Percentiles rank a stretch among this genome's conserved stretches.
phyloP scores from a whole-genome alignment of 78 protist species.

The Capsaspora owczarzaki region DNA sequence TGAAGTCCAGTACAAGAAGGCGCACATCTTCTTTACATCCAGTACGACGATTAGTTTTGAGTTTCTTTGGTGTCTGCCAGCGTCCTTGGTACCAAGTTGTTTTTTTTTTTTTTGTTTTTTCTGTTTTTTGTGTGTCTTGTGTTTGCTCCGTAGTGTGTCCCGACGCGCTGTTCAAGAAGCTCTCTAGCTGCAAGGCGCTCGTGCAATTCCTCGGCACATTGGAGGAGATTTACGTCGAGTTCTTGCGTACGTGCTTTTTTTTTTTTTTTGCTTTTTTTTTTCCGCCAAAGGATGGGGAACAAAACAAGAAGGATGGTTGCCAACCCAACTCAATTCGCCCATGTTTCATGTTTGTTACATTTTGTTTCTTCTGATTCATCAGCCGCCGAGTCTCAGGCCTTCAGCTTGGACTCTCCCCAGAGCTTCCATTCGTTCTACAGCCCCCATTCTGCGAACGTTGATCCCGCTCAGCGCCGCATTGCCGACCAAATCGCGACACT shows the following conservation, averaged over 20 bases:
- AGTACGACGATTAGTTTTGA: slow-evolving; percentile 7
- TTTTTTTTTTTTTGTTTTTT: neutral
- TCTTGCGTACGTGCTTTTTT: slow-evolving; percentile 10
- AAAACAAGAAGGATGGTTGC: too few species aligned
- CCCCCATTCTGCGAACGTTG: too few species aligned
- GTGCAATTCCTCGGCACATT: slow-evolving; percentile 24
- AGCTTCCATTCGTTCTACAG: neutral
- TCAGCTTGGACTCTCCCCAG: too few species aligned
- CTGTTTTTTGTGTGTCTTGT: neutral
- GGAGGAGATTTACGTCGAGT: slow-evolving; percentile 60
- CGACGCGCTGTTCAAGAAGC: slow-evolving; percentile 1
- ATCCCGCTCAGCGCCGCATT: neutral
- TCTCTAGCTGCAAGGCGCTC: neutral
- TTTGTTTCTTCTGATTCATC: too few species aligned
- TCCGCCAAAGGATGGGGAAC: too few species aligned
- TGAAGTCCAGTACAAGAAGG: slow-evolving; percentile 31
- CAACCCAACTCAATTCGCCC: too few species aligned
- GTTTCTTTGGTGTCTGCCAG: neutral
- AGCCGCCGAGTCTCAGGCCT: too few species aligned
- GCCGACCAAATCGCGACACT: slow-evolving; percentile 29
- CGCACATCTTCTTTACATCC: slow-evolving; percentile 48
- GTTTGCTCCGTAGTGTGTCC: neutral
- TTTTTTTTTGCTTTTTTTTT: slow-evolving; percentile 23
- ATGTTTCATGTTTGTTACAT: too few species aligned
- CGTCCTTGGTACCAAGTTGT: neutral